Percentiles rank a stretch among this genome's conserved stretches.
Evolutionary conservation across 2,329 filamentous ascomycete species (phyloP).

Genomic region (Escovopsis weberi): DNA sequence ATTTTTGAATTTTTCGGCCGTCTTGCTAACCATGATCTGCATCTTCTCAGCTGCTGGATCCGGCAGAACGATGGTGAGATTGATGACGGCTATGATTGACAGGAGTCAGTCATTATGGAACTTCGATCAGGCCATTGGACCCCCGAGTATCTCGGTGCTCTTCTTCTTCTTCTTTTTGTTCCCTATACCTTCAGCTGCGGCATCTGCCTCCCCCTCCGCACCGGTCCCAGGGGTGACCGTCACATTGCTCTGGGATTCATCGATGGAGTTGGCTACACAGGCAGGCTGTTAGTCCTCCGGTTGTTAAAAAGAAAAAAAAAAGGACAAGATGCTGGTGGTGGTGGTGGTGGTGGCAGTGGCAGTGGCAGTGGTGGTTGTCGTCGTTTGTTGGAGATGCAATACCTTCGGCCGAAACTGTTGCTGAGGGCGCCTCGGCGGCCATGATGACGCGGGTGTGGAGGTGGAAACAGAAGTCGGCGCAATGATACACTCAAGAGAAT

Average conservation of each 20-base stretch:
- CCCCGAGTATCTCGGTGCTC: no score
- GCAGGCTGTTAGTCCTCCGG: background rate
- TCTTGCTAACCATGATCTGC: conserved; percentile 59
- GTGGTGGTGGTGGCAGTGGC: no score
- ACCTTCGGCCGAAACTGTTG: conserved; percentile 13
- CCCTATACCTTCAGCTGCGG: conserved; percentile 19
- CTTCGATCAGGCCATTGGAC: no score
- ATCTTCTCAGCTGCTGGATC: conserved; percentile 59
- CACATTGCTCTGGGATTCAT: conserved; percentile 13
- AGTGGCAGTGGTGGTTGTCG: no score
- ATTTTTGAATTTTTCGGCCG: background rate
- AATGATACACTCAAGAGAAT: conserved; percentile 8
- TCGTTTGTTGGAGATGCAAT: conserved; percentile 1
- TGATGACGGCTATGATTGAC: conserved; percentile 31
- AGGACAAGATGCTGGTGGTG: no score
- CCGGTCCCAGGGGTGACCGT: conserved; percentile 14
- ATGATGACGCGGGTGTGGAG: conserved; percentile 12
- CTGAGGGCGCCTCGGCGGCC: conserved; percentile 17
- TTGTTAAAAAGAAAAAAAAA: background rate
- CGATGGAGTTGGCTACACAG: conserved; percentile 10
- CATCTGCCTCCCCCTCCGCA: conserved; percentile 14
- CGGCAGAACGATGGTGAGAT: conserved; percentile 66
- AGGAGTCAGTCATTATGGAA: conserved; percentile 6
- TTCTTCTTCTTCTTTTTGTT: no score
- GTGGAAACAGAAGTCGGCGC: conserved; percentile 3